Evolutionary conservation across 805 yeast genomes (phyloP), one percentile per base, ranked within the genome.

Genomic region (Hanseniaspora lindneri): DNA sequence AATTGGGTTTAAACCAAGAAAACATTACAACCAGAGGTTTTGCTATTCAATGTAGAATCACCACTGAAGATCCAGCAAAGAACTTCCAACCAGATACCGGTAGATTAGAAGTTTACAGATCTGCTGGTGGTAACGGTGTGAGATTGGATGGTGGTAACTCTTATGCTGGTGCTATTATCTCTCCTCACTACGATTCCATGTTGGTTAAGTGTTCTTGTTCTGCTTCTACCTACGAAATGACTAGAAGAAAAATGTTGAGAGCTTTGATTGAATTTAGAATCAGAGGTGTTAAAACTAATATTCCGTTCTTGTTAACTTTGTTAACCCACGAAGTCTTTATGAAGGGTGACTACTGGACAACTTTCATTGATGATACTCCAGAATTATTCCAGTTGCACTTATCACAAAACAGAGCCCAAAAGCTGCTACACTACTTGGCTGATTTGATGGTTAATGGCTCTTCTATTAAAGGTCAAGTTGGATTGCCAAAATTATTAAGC

Each of bases 61-160:
- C 97, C 51, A 89, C 98, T 44, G 98, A 92, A 68, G 98, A 89
- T 64, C 97, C 98, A 11, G 64, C 94, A 46, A 88, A 88, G 71
- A 85, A 83, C 63, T 89, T 89, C 79, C 96, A 85, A 69, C 98
- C 98, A 14, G 98, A 89, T 64, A 92, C 97, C 3, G 98, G 98
- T 64, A 87, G 88, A 68, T 83, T 89, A 59, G 98, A 89, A 67
- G 98, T 89, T 40, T 89, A 89, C 73, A 79, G 97, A 66, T 87
- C 96, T 40, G 85, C 97, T 20, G 98, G 98, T 69, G 99, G 99
- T 73, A 92, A 92, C 63, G 99, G 99, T 66, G 96, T 92, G 41
- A 80, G 99, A 71, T 75, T 92, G 58, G 98, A 89, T 61, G 98
- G 98, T 71, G 97, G 97, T 69, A 89, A 89, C 64, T 96, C 96